A percentile compares a stretch with the other conserved stretches of the same genome.
phyloP scores from a whole-genome alignment of 2,329 filamentous ascomycete species.

The Drechslerella stenobrocha region DNA sequence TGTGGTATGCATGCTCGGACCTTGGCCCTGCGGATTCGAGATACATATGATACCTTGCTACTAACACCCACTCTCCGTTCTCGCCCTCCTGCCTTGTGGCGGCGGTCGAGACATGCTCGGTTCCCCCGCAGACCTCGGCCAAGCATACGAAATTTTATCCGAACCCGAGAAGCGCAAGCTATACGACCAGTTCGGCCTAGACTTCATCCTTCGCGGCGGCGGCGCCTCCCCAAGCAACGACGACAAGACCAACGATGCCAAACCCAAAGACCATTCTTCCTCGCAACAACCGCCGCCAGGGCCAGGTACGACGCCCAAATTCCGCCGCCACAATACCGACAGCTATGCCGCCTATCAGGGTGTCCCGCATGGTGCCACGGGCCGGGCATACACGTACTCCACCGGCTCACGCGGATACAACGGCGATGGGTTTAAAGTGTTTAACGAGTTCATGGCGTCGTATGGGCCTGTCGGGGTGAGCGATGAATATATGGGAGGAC shows the following conservation, averaged over 20 bases:
- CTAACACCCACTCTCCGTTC: conserved; percentile 16
- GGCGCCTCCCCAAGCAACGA: conserved; percentile 65
- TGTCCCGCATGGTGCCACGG: conserved; percentile 21
- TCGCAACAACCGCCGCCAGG: conserved; percentile 58
- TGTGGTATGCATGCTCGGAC: not conserved
- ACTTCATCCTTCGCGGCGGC: conserved; percentile 84
- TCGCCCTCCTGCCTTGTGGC: conserved; percentile 8
- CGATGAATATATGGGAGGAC: conserved; percentile 20
- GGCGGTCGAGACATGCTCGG: too few species aligned
- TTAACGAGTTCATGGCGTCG: conserved; percentile 42
- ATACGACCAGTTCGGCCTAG: conserved; percentile 92
- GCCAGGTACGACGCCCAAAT: conserved; percentile 55
- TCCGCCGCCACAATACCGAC: conserved; percentile 45
- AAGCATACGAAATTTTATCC: conserved; percentile 96
- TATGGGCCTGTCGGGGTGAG: not conserved
- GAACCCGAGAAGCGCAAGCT: conserved; percentile 95
- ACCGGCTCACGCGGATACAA: conserved; percentile 14
- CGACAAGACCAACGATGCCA: conserved; percentile 60
- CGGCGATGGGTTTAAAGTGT: conserved; percentile 35
- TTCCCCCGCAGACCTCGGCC: conserved; percentile 73
- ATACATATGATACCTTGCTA: conserved; percentile 40
- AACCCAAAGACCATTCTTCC: conserved; percentile 57
- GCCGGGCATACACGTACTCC: conserved; percentile 32
- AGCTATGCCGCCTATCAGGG: conserved; percentile 23
- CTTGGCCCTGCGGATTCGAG: not conserved